Evolutionary conservation across 306 rosid genomes (phyloP).

Genomic region (Bauhinia variegata): DNA sequence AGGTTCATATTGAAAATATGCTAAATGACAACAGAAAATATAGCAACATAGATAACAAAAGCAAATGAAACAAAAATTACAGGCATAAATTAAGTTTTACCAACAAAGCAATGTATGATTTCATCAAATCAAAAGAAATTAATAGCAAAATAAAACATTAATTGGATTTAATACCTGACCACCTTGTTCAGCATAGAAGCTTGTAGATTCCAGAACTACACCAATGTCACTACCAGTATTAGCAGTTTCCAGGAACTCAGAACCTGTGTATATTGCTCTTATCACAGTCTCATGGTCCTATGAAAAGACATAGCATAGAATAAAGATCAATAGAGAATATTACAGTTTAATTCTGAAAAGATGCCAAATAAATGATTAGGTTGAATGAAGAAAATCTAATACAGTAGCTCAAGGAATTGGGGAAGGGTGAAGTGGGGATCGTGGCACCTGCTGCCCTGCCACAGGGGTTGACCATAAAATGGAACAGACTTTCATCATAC

Average conservation of each 20-base stretch:
- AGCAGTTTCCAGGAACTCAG: slow-evolving; percentile 65
- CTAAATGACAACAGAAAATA: not conserved
- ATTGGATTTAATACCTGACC: slow-evolving; percentile 74
- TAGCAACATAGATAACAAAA: not conserved
- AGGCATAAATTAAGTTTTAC: too few relatives aligned
- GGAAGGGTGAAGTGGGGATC: too few relatives aligned
- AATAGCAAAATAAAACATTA: slow-evolving; percentile 21
- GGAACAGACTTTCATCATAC: too few relatives aligned
- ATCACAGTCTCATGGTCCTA: slow-evolving; percentile 83
- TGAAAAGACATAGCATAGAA: slow-evolving; percentile 34
- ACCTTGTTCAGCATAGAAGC: slow-evolving; percentile 99
- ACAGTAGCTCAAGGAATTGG: not conserved
- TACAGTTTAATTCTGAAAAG: slow-evolving; percentile 22
- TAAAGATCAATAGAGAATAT: slow-evolving; percentile 27
- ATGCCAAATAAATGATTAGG: slow-evolving; percentile 10
- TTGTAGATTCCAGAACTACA: slow-evolving; percentile 80
- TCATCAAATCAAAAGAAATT: slow-evolving; percentile 11
- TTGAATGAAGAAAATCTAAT: slow-evolving; percentile 1
- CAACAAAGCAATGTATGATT: not conserved
- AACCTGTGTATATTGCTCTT: slow-evolving; percentile 86
- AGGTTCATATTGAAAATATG: not conserved
- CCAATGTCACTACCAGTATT: slow-evolving; percentile 68
- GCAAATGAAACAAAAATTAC: too few relatives aligned
- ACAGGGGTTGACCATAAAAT: too few relatives aligned
- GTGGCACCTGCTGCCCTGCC: too few relatives aligned